Evolutionary conservation across 2,329 filamentous ascomycete genomes (phyloP).

Genomic region (Verticillium klebahnii): DNA sequence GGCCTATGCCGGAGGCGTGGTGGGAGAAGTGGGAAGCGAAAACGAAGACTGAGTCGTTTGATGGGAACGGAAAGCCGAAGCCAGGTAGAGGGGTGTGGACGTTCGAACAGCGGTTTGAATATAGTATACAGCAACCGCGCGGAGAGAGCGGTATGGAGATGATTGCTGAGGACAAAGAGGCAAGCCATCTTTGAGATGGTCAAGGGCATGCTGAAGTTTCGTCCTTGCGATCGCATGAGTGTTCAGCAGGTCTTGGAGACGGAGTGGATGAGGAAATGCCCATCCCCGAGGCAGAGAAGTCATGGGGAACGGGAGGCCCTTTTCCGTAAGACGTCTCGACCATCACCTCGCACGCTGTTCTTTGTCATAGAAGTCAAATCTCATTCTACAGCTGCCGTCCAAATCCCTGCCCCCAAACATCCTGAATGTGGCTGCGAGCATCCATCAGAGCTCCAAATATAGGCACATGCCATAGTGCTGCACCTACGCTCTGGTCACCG

Average conservation of each 20-base stretch:
- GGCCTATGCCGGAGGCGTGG: constrained; percentile 13
- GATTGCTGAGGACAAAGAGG: constrained; percentile 6
- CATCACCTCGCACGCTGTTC: background rate
- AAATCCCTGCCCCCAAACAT: too few species aligned
- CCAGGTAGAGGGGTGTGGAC: constrained; percentile 15
- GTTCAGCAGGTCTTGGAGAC: constrained; percentile 11
- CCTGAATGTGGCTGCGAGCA: too few species aligned
- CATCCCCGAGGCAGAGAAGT: constrained; percentile 4
- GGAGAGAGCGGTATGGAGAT: constrained; percentile 4
- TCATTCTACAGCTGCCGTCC: too few species aligned
- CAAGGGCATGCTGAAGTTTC: constrained; percentile 10
- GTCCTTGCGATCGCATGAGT: constrained; percentile 10
- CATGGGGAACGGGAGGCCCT: background rate
- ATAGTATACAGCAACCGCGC: constrained; percentile 23
- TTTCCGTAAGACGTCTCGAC: background rate
- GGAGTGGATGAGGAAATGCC: constrained; percentile 14
- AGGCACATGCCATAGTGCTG: too few species aligned
- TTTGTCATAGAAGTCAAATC: too few species aligned
- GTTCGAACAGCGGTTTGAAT: constrained; percentile 21
- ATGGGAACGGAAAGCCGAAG: constrained; percentile 3
- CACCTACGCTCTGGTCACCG: too few species aligned
- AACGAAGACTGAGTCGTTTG: constrained; percentile 6
- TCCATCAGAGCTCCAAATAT: too few species aligned
- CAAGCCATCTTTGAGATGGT: constrained; percentile 11
- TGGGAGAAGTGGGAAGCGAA: constrained; percentile 9